Percentiles rank a stretch among this genome's conserved stretches.
Evolutionary conservation across 2,329 filamentous ascomycete genomes (phyloP).

Genomic region (Aspergillus quadricinctus): DNA sequence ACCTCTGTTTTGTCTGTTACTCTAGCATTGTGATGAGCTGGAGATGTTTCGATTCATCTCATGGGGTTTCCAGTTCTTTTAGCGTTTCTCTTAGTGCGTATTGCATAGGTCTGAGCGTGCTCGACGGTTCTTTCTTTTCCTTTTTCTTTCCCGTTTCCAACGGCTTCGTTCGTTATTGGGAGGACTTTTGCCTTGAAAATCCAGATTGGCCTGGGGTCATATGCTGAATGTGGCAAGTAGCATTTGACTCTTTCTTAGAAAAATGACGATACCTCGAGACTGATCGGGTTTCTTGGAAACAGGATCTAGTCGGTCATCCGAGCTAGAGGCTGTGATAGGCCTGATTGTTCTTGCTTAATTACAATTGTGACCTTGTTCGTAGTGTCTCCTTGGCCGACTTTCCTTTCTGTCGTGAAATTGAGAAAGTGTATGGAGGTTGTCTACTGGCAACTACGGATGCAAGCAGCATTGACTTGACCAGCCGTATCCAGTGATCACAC

Average conservation of each 20-base stretch:
- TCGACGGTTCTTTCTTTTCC: background rate
- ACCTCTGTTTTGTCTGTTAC: background rate
- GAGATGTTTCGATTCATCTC: slow-evolving; percentile 4
- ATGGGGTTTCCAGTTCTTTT: slow-evolving; percentile 8
- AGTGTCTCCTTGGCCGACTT: background rate
- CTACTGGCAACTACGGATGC: background rate
- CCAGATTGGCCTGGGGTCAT: background rate
- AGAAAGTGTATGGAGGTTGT: background rate
- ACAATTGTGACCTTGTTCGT: background rate
- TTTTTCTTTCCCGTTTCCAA: background rate
- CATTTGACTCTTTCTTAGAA: background rate
- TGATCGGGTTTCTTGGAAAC: background rate
- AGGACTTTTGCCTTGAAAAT: background rate
- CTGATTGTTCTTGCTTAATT: background rate
- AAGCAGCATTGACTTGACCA: background rate
- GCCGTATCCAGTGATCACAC: background rate
- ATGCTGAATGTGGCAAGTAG: background rate
- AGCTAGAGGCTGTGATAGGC: background rate
- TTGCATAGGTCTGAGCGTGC: slow-evolving; percentile 21
- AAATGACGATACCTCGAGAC: background rate
- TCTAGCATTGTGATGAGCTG: background rate
- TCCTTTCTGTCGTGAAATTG: background rate
- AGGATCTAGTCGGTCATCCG: background rate
- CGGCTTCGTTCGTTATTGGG: slow-evolving; percentile 1
- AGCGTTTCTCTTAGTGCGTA: slow-evolving; percentile 10